Evolutionary conservation across 2,329 filamentous ascomycete species (phyloP), one percentile per base, ranked within the genome.

Genomic region (Neonectria punicea): DNA sequence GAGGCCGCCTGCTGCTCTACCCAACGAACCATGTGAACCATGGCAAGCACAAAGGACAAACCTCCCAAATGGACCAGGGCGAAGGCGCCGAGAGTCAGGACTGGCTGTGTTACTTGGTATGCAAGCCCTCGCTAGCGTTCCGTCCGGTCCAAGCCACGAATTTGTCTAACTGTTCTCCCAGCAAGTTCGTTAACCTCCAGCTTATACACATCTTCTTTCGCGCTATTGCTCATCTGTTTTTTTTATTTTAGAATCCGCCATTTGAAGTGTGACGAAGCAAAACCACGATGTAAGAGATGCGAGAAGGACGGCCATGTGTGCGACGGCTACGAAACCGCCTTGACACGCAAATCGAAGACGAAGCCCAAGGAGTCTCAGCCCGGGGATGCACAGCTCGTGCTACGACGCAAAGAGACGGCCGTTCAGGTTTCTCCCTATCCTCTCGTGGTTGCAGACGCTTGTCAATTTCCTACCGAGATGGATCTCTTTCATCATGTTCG

Each of bases 211-310:
- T 25, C 25, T 25, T 28, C 16, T 14, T 14, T 14, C 28, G 34
- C 32, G 8, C 32, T 36, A 11, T 22, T 49, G 30, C 57, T 61
- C 44, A 61, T 46, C 16, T 28, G 5, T 16, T 2, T 6, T 30
- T 30, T 8, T 22, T 25, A 22, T 22, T 25, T 10, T 53, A 65
- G 62, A 34, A 65, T 65, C 51, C 62, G 62, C 18, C 62, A 65
- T 65, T 51, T 65, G 36, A 65, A 65, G 47, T 65, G 62, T 53
- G 62, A 65, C 36, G 62, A 65, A 28, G 57, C 28, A 22, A 65
- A 65, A 22, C 62, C 62, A 9, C 46, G 36, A 13, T 65, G 62
- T 34, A 53, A 46, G 20, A 58, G 62, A 44, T 65, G 62, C 58
- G 58, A 57, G 43, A 61, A 53, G 30, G 62, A 65, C 39, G 58